Evolutionary conservation across 1,284 basidiomycete genomes (phyloP).

Genomic region (Calocybe gambosa): DNA sequence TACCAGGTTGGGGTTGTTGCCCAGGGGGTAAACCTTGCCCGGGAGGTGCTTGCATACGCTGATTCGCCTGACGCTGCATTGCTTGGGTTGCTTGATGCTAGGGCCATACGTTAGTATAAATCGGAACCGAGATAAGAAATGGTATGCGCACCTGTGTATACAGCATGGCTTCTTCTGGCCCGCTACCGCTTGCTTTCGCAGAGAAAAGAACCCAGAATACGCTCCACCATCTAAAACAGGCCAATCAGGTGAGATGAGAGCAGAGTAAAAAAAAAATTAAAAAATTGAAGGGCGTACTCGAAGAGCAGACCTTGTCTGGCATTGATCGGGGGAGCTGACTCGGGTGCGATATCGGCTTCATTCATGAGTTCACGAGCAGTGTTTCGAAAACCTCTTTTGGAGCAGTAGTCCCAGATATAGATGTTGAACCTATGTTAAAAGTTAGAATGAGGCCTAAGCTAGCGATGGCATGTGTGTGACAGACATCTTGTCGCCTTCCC

Average conservation of each 20-base stretch:
- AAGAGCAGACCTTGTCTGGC: conserved; percentile 75
- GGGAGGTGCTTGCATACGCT: conserved; percentile 17
- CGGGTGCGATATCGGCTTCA: conserved; percentile 58
- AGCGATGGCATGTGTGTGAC: conserved; percentile 15
- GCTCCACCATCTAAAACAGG: conserved; percentile 66
- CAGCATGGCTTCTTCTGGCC: conserved; percentile 60
- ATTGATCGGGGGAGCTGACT: conserved; percentile 67
- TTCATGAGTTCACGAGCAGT: conserved; percentile 57
- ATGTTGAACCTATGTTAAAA: conserved; percentile 65
- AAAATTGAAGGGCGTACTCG: conserved; percentile 48
- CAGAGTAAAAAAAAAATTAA: conserved; percentile 4
- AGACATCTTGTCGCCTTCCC: conserved; percentile 46
- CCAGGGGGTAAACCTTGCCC: conserved; percentile 18
- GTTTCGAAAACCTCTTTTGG: conserved; percentile 66
- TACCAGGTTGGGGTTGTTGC: conserved; percentile 23
- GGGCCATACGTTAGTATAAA: conserved; percentile 7
- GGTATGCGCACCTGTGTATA: conserved; percentile 56
- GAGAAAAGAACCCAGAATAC: conserved; percentile 81
- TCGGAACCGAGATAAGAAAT: conserved; percentile 13
- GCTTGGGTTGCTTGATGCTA: conserved; percentile 35
- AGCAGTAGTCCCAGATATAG: conserved; percentile 79
- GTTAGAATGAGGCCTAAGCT: conserved; percentile 17
- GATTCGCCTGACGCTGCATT: conserved; percentile 24
- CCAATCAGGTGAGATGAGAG: conserved; percentile 10
- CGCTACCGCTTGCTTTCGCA: conserved; percentile 60